phyloP scores from a whole-genome alignment of 257 asterid species.

The Cruciata laevipes region DNA sequence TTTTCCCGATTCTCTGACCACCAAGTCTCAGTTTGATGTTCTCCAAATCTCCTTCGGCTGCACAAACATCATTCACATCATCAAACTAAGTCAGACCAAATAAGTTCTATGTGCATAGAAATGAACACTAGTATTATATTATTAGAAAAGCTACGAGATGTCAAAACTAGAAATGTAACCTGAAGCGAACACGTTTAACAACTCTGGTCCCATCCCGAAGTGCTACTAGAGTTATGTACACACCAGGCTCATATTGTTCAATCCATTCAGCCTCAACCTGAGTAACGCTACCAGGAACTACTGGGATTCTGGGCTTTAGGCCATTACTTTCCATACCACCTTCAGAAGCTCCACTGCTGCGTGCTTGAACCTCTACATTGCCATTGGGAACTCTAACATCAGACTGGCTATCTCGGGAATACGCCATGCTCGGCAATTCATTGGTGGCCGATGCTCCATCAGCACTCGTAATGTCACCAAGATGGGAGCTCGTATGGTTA shows the following conservation, averaged over 20 bases:
- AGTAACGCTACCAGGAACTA: conserved; percentile 41
- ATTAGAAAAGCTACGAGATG: not conserved
- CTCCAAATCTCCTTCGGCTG: conserved; percentile 95
- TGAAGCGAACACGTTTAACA: conserved; percentile 96
- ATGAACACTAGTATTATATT: no score
- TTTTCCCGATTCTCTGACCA: conserved; percentile 98
- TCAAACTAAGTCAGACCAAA: not conserved
- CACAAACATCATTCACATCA: conserved; percentile 2
- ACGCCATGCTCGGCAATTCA: conserved; percentile 30
- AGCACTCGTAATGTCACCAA: conserved; percentile 26
- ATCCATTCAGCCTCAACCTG: conserved; percentile 90
- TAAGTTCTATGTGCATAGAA: not conserved
- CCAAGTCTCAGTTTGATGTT: conserved; percentile 98
- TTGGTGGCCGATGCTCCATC: conserved; percentile 25
- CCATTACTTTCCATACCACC: conserved; percentile 33
- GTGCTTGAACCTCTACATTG: conserved; percentile 33
- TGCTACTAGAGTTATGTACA: conserved; percentile 79
- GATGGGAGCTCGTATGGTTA: conserved; percentile 31
- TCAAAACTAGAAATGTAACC: conserved; percentile 20
- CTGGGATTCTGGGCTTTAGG: conserved; percentile 40
- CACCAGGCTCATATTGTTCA: conserved; percentile 91
- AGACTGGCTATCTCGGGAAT: conserved; percentile 31
- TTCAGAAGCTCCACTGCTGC: conserved; percentile 39
- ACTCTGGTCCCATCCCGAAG: conserved; percentile 91
- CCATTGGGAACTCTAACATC: conserved; percentile 46